Base-by-base conservation (phyloP, 768 basidiomycete genomes). In the Mycena crocata region DNA sequence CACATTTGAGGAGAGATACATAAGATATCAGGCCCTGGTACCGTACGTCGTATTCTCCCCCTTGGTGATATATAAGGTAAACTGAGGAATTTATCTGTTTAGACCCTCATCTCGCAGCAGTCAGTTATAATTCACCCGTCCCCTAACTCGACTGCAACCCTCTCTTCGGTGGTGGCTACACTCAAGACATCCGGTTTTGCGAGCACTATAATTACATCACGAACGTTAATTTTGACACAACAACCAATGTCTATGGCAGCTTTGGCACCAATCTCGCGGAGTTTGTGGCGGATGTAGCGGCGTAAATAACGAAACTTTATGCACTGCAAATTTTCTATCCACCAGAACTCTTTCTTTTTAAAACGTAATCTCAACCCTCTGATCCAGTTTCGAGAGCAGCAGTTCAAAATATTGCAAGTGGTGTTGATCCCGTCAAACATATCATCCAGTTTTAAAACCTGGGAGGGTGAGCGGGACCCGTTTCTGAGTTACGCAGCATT, bases 1-100 rank as follows among this genome's bases (percentile, higher is more conserved):
- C 46, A 57, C 62, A 32, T 65, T 58, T 44, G 64, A 65, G 42
- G 32, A 65, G 35, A 55, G 49, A 21, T 65, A 65, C 42, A 48
- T 55, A 5, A 8, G 9, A 31, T 64, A 64, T 51, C 46, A 57
- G 23, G 28, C 0, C 26, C 62, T 40, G 54, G 62, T 55, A 40
- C 62, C 62, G 62, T 64, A 50, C 31, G 62, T 62, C 39, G 46
- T 21, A 42, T 62, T 62, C n/a, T n/a, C n/a, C n/a, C 35, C 51
- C 45, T 62, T 40, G 37, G 34, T n/a, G n/a, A n/a, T n/a, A n/a
- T n/a, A n/a, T n/a, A 58, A 42, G 13, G 6, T 10, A 30, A 28
- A 44, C 30, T 23, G 15, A 12, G 12, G 9, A 26, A 3, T 30
- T 26, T 30, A 3, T 42, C 31, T 30, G 9, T 21, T 45, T 45